phyloP scores from a whole-genome alignment of 352 stramenopile species.

The Phytophthora macrochlamydospora region DNA sequence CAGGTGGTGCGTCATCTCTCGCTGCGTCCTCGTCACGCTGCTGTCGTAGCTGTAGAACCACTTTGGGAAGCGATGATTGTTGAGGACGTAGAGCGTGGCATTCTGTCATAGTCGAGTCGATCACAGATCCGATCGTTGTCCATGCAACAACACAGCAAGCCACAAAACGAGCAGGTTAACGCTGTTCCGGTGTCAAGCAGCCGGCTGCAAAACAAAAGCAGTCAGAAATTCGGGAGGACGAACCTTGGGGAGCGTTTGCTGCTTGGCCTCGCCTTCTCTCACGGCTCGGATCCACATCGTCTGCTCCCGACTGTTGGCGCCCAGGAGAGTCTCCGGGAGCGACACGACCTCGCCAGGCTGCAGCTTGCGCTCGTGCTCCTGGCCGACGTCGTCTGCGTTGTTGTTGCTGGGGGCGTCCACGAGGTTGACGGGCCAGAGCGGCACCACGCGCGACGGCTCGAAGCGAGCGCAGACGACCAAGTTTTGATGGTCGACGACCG shows the following conservation, averaged over 20 bases:
- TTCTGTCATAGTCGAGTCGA: constrained; percentile 25
- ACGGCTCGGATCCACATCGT: constrained; percentile 44
- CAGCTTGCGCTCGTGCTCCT: constrained; percentile 21
- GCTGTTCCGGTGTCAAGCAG: neutral
- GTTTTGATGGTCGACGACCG: constrained; percentile 9
- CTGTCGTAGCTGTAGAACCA: constrained; percentile 65
- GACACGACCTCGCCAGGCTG: constrained; percentile 16
- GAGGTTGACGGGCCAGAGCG: constrained; percentile 16
- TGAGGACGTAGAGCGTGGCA: constrained; percentile 44
- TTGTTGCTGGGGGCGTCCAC: neutral
- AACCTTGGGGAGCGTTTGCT: constrained; percentile 35
- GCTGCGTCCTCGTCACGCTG: constrained; percentile 47
- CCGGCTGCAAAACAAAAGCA: neutral
- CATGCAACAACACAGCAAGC: neutral
- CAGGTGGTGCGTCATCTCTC: constrained; percentile 53
- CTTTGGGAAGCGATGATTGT: constrained; percentile 56
- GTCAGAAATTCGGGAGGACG: neutral
- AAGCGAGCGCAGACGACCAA: constrained; percentile 56
- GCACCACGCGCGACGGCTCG: constrained; percentile 27
- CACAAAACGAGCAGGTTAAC: neutral
- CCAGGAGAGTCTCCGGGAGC: constrained; percentile 20
- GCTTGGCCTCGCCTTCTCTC: constrained; percentile 41
- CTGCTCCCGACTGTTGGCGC: constrained; percentile 11
- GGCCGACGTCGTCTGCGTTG: neutral
- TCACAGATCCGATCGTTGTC: neutral